Percentiles rank a stretch among this genome's conserved stretches.
Conservation (phyloP, 1,284 basidiomycete species). For the Ceratobasidium sp. region DNA sequence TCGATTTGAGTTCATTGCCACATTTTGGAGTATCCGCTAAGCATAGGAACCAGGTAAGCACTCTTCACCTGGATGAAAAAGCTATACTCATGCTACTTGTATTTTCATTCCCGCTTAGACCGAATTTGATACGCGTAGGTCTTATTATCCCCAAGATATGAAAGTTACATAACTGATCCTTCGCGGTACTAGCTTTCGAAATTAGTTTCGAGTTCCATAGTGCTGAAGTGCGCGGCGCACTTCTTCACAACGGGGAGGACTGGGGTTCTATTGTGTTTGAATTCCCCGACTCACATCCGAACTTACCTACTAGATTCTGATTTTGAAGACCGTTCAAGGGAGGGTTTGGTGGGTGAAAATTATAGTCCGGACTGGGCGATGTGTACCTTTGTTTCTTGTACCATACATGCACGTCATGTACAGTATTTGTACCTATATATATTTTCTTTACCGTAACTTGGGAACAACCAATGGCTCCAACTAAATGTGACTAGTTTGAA, state of each 20-base stretch:
- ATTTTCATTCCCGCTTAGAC: not conserved
- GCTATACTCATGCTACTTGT: not conserved
- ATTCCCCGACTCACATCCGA: constrained; percentile 52
- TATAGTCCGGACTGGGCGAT: too few relatives aligned
- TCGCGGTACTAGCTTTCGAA: constrained; percentile 71
- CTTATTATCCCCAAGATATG: not conserved
- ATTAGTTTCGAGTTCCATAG: constrained; percentile 82
- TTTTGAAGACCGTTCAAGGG: too few relatives aligned
- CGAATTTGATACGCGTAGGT: constrained; percentile 80
- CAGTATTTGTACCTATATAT: too few relatives aligned
- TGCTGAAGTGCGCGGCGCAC: constrained; percentile 75
- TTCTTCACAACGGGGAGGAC: constrained; percentile 78
- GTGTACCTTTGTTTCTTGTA: too few relatives aligned
- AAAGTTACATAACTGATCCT: not conserved
- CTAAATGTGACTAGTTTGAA: too few relatives aligned
- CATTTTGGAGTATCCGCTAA: constrained; percentile 76
- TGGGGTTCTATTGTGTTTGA: constrained; percentile 73
- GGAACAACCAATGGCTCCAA: too few relatives aligned
- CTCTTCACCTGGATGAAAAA: too few relatives aligned
- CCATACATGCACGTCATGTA: too few relatives aligned
- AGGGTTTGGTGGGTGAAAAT: too few relatives aligned
- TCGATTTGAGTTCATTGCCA: constrained; percentile 79
- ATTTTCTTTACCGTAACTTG: too few relatives aligned
- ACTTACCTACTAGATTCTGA: too few relatives aligned
- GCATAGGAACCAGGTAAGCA: too few relatives aligned